phyloP scores from a whole-genome alignment of 208 protist species.

The Acanthamoeba polyphaga region DNA sequence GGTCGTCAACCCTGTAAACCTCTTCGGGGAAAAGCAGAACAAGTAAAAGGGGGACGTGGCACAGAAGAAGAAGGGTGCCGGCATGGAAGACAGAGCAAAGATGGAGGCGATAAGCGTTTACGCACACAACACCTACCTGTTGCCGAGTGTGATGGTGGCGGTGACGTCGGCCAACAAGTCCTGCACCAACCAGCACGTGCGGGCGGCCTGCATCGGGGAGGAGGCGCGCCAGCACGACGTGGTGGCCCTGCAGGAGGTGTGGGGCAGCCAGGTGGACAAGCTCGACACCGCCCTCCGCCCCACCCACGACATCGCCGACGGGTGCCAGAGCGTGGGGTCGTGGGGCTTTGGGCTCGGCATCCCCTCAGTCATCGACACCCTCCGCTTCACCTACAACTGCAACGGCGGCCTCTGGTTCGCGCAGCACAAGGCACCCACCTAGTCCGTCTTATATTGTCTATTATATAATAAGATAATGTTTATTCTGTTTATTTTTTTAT shows the following conservation, averaged over 20 bases:
- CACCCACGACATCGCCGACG: neutral
- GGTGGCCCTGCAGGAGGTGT: slow-evolving; percentile 37
- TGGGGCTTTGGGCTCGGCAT: neutral
- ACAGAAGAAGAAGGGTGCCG: neutral
- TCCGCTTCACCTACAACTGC: slow-evolving; percentile 12
- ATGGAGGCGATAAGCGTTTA: neutral
- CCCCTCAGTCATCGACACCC: neutral
- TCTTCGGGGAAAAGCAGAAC: too few relatives aligned
- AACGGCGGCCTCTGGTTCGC: slow-evolving; percentile 47
- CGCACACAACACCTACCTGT: slow-evolving; percentile 17
- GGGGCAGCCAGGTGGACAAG: slow-evolving; percentile 51
- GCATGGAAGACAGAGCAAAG: neutral
- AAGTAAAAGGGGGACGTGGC: too few relatives aligned
- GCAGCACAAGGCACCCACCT: neutral
- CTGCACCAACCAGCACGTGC: slow-evolving; percentile 45
- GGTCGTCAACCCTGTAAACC: too few relatives aligned
- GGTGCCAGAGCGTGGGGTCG: slow-evolving; percentile 16
- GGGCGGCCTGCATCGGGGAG: neutral
- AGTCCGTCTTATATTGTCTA: neutral
- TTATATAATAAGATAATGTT: neutral
- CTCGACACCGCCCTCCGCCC: neutral
- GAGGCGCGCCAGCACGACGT: neutral
- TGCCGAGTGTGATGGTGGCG: neutral
- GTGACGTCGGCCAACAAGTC: slow-evolving; percentile 35
- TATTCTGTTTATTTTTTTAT: neutral